Base-by-base conservation (phyloP, 345 rosid genomes). In the Balakata baccata region DNA sequence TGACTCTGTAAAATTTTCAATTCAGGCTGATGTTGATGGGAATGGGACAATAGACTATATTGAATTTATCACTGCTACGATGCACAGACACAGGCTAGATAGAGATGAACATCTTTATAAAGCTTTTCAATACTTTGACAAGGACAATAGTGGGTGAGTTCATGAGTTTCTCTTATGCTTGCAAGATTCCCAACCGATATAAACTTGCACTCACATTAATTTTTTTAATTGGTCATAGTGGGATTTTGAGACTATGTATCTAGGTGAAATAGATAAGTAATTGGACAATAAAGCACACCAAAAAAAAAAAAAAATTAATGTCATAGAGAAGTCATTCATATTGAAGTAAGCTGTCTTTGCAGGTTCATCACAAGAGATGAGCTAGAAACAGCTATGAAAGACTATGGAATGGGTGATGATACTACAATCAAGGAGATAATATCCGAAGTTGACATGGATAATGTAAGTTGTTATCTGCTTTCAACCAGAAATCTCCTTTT, bases 11-110 rank as follows among this genome's bases (percentile, higher is more conserved):
- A 0, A 7, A 6, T 41, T 61, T 38, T 68, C 7, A 46, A 45
- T 74, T 47, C 81, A 83, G 85, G 85, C 83, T 62, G 85, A 83
- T 74, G 81, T 77, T 20, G 85, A 83, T 64, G 83, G 83, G 41
- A 74, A 83, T 71, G 83, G 85, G 71, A 77, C 83, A 29, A 79
- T 83, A 17, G 85, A 80, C 68, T 77, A 79, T 18, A 57, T 75
- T 4, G 85, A 80, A 50, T 83, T 83, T 67, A 80, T 83, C 49
- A 74, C 85, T 3, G 85, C 79, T 7, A 83, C 85, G 4, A 83
- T 83, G 83, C 81, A 83, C 61, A 74, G 76, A 49, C 76, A 82
- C 66, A 78, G 74, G 59, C 69, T 82, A 22, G 82, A 82, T 68
- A 75, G 79, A 72, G 85, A 82, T 0, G 82, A 82, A 25, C 82